Conservation (phyloP, 495 filamentous ascomycete genomes). For the Bombardia bombarda region DNA sequence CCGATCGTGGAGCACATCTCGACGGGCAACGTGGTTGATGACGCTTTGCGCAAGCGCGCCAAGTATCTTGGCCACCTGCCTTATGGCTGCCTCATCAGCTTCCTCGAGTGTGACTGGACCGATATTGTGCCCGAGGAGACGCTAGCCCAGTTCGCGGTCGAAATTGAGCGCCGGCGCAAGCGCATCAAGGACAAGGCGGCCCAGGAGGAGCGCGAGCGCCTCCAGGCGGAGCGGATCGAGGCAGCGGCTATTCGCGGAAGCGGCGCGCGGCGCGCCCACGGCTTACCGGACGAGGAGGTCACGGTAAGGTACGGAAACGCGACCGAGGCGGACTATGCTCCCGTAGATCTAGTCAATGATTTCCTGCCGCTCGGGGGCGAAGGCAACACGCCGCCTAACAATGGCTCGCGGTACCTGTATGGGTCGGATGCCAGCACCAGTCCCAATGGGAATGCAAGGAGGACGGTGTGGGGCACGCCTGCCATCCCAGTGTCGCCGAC, state of each 20-base stretch:
- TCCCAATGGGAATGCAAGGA: slow-evolving; percentile 57
- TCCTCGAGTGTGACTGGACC: slow-evolving; percentile 96
- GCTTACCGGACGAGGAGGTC: slow-evolving; percentile 27
- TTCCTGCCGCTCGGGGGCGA: slow-evolving; percentile 58
- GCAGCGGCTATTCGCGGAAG: slow-evolving; percentile 41
- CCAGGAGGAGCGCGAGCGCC: slow-evolving; percentile 82
- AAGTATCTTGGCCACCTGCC: slow-evolving; percentile 92
- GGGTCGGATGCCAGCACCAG: slow-evolving; percentile 60
- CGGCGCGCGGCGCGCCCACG: slow-evolving; percentile 32
- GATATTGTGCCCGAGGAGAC: slow-evolving; percentile 74
- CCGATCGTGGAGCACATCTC: slow-evolving; percentile 89
- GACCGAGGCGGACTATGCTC: slow-evolving; percentile 13
- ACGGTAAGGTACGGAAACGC: slow-evolving; percentile 20
- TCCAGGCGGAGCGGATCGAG: slow-evolving; percentile 79
- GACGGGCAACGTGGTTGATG: slow-evolving; percentile 84
- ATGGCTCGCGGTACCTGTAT: slow-evolving; percentile 32
- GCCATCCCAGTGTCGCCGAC: slow-evolving; percentile 48
- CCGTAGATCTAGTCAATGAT: slow-evolving; percentile 43
- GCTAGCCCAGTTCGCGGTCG: slow-evolving; percentile 60
- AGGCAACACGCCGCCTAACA: slow-evolving; percentile 31
- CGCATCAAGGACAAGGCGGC: slow-evolving; percentile 78
- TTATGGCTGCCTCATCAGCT: slow-evolving; percentile 85
- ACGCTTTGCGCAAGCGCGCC: slow-evolving; percentile 73
- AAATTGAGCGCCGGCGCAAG: slow-evolving; percentile 73
- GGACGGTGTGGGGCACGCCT: slow-evolving; percentile 85